Evolutionary conservation across 1,284 basidiomycete species (phyloP).

Genomic region (Hypsizygus ulmarius): DNA sequence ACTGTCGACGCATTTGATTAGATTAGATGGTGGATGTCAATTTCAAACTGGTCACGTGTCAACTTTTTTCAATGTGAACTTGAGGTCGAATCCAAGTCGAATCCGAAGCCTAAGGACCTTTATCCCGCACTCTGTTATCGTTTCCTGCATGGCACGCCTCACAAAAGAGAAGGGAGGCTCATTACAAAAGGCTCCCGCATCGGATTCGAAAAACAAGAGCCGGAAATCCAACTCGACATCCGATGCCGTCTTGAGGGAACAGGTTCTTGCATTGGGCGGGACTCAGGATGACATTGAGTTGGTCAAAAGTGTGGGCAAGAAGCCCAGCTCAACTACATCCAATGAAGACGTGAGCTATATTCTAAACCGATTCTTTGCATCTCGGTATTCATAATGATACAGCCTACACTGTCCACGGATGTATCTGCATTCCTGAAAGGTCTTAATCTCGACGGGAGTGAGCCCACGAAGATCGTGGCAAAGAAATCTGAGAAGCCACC

Average conservation of each 20-base stretch:
- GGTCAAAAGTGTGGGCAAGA: slow-evolving; percentile 28
- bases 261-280: slow-evolving; percentile 32
- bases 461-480: slow-evolving; percentile 15
- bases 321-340: slow-evolving; percentile 15
- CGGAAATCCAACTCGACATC: slow-evolving; percentile 18
- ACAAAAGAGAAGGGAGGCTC: slow-evolving; percentile 29
- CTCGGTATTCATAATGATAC: slow-evolving; percentile 8
- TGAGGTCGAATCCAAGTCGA: no score
- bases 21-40: no score
- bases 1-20: no score
- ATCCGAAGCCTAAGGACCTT: no score
- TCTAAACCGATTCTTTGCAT: not conserved
- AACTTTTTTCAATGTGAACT: no score
- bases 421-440: slow-evolving; percentile 59
- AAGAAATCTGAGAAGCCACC: slow-evolving; percentile 27
- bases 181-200: slow-evolving; percentile 8
- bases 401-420: slow-evolving; percentile 51
- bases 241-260: slow-evolving; percentile 22
- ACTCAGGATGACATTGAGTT: slow-evolving; percentile 33
- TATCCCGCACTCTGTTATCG: no score
- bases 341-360: slow-evolving; percentile 28
- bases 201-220: slow-evolving; percentile 11
- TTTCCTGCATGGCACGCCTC: slow-evolving; percentile 27
- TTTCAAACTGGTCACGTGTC: no score
- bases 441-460: slow-evolving; percentile 39